Percentiles rank a stretch among this genome's conserved stretches.
These are phyloP conservation scores for Eutrema japonicum DNA, from an alignment of 345 rosid genomes.

Conservation along the genomic window DNA sequence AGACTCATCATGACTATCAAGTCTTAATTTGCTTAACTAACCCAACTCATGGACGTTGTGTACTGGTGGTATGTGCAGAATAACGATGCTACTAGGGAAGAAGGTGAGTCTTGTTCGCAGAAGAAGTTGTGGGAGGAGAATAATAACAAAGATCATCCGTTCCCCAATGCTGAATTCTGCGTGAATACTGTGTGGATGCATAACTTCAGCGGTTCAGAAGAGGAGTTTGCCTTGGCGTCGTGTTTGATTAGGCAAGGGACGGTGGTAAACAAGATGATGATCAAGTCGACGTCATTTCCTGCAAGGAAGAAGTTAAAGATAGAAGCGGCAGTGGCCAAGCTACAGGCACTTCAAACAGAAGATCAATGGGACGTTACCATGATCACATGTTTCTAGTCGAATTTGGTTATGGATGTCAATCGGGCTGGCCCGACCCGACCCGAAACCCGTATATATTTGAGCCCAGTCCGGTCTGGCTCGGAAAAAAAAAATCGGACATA, in stretches of 20 bases:
- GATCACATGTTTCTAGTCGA: slow-evolving; percentile 3
- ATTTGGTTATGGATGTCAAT: no score
- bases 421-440: no score
- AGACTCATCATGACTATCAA: not conserved
- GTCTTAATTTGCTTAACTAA: no score
- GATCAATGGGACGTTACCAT: not conserved
- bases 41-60: not conserved
- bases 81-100: not conserved
- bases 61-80: not conserved
- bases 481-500: no score
- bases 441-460: no score
- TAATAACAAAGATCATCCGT: not conserved
- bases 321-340: slow-evolving; percentile 11
- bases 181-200: slow-evolving; percentile 16
- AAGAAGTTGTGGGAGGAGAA: not conserved
- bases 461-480: no score
- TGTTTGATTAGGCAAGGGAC: not conserved
- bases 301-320: slow-evolving; percentile 41
- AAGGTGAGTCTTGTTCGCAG: not conserved
- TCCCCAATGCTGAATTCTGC: not conserved
- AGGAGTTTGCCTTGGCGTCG: slow-evolving; percentile 12
- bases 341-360: not conserved
- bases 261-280: slow-evolving; percentile 23
- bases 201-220: slow-evolving; percentile 21
- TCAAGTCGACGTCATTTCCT: slow-evolving; percentile 45